Evolutionary conservation across 2,329 filamentous ascomycete genomes (phyloP).

Genomic region (Talaromyces funiculosus): DNA sequence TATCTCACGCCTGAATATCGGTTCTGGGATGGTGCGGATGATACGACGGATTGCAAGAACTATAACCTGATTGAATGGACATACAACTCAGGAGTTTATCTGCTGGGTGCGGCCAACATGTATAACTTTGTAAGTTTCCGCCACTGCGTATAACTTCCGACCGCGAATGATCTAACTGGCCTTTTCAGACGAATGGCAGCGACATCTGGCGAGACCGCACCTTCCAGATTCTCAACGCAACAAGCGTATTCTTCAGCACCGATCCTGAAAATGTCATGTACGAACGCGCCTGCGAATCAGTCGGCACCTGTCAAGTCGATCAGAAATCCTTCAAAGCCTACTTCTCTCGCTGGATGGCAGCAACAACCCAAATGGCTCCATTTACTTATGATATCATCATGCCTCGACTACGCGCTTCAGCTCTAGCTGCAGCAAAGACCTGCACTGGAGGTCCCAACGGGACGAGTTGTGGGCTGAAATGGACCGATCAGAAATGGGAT

Average conservation of each 20-base stretch:
- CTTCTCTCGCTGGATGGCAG: slow-evolving; percentile 56
- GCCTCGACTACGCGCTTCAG: slow-evolving; percentile 49
- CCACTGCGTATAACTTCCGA: neutral
- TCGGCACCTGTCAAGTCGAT: slow-evolving; percentile 55
- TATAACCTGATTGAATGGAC: slow-evolving; percentile 60
- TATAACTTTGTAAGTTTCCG: slow-evolving; percentile 53
- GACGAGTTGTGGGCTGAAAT: slow-evolving; percentile 36
- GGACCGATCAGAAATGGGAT: slow-evolving; percentile 35
- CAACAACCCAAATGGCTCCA: slow-evolving; percentile 54
- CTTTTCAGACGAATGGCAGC: slow-evolving; percentile 23
- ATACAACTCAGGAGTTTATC: slow-evolving; percentile 58
- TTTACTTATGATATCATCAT: slow-evolving; percentile 50
- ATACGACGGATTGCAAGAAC: slow-evolving; percentile 54
- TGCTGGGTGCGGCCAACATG: slow-evolving; percentile 60
- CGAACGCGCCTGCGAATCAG: slow-evolving; percentile 55
- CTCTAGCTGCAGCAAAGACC: slow-evolving; percentile 49
- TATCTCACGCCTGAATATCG: slow-evolving; percentile 11
- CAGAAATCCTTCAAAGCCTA: slow-evolving; percentile 63
- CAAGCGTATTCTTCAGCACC: slow-evolving; percentile 13
- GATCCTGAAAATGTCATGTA: slow-evolving; percentile 42
- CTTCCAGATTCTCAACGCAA: slow-evolving; percentile 13
- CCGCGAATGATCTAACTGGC: neutral
- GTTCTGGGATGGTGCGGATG: slow-evolving; percentile 33
- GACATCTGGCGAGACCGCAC: slow-evolving; percentile 15
- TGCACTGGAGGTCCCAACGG: slow-evolving; percentile 46